Evolutionary conservation across 2,329 filamentous ascomycete genomes (phyloP), one percentile per base, ranked within the genome.

Genomic region (Coniochaeta pulveracea): DNA sequence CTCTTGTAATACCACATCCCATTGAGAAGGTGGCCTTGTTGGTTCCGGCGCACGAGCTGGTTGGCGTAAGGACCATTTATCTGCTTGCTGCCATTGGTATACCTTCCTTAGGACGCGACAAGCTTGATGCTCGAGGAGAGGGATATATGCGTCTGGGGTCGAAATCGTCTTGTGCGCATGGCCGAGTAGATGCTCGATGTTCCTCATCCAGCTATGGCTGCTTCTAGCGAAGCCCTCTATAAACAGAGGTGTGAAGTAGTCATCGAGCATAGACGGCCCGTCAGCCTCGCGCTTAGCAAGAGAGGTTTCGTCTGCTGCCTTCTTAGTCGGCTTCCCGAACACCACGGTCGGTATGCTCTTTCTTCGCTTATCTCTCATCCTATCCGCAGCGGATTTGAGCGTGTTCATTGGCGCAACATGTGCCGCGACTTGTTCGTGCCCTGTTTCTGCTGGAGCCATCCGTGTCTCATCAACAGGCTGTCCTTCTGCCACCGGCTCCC

Each of bases 21-120:
- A 84, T 45, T 96, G 89, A 2, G 80, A 78, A 1, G 74, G 69
- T 12, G 79, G 80, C 23, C 85, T 74, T 4, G 73, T 67, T 4
- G 89, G 88, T 54, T 98, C 91, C 2, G 77, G 69, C 24, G 78
- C 83, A 36, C 86, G 80, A 50, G 93, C 85, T 26, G 88, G 76
- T 49, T 98, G 91, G 34, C 89, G 73, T 29, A 98, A 58, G 5
- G 88, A 91, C 89, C 91, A 96, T 47, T 89, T 81, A 45, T 93
- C 86, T 19, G 80, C 76, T 48, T 89, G 85, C 49, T 98, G 91
- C 17, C 96, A 64, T 40, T 89, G 78, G 50, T 95, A 94, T 3
- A 98, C 85, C 10, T 85, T 70, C 36, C 85, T 78, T 4, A 96
- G 57, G 19, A 94, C 83, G 36, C 85, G 80, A 47, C 85, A 91